Base-by-base conservation (phyloP, 23 red algal genomes). In the Cyanidium caldarium region DNA sequence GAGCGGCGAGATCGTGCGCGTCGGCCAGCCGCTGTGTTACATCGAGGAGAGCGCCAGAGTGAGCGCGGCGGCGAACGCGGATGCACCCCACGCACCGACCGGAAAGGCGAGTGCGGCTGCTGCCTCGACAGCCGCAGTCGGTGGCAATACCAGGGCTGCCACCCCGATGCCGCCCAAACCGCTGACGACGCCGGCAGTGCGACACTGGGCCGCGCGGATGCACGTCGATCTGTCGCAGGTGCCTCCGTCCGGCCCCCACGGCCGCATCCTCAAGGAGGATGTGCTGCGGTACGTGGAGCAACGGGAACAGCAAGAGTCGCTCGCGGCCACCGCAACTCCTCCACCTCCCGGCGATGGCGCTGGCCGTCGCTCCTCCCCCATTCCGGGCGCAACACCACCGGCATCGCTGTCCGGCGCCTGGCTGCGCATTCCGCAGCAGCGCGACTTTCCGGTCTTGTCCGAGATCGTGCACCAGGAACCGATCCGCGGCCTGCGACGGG, bases 11-110 rank as follows among this genome's bases (percentile, higher is more conserved):
- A 67, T 76, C 38, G 80, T 68, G 12, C 26, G 39, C 21, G 80
- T 83, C 33, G 80, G 80, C 30, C 42, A 72, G 36, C 66, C 78
- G 33, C 44, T 82, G 33, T 61, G 57, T 37, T 70, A 39, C 20
- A 58, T 75, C 20, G 71, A 65, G 19, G 16, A 21, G 44, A 19
- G 45, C n/a, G 45, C 12, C 2, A 37, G 1, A 23, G 13, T 12
- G 44, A 2, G 3, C 16, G 40, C 71, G 39, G 5, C 7, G 35
- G 35, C 45, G 71, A 13, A 16, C 15, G 23, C 44, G 2, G 1
- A 20, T 19, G 37, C 46, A 31, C 16, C 78, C n/a, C 20, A 34
- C 2, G 41, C 2, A 19, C 35, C 13, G 65, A 17, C 0, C 37
- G 67, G 12, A 14, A 14, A 13, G 0, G 66, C 21, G 16, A 33